Base-by-base conservation (phyloP, 2,329 filamentous ascomycete genomes). In the Bisporella sp. region DNA sequence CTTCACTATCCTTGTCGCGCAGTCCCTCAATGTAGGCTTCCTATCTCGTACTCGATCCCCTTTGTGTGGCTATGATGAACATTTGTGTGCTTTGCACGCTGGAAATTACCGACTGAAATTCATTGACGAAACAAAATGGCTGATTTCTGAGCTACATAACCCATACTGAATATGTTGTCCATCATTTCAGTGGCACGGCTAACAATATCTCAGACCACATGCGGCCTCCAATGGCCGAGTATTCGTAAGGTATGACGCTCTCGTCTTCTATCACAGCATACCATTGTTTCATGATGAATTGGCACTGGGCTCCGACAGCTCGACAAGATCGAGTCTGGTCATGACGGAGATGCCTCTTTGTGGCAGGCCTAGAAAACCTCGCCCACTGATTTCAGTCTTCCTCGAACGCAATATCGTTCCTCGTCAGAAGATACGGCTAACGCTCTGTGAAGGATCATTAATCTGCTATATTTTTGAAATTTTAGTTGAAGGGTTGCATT, bases 311-410 rank as follows among this genome's bases (percentile, higher is more conserved):
- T 92, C 90, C 85, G 89, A 95, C 71, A 74, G 72, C 71, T 75
- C 69, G 39, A 51, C 46, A 51, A 51, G 62, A 65, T 68, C 44
- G 54, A 49, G 55, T 41, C 61, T 62, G 59, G 55, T 74, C 82
- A 82, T 89, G 89, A 90, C 76, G 87, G 90, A 82, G 81, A 86
- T 81, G 89, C 89, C 88, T 66, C 73, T 79, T 87, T 88, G 89
- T 72, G 89, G 88, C 89, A 95, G 89, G 90, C 90, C 89, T 96
- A 95, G 89, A 95, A 96, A 96, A 95, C 91, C 90, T 95, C 83
- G 89, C 88, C 90, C 87, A 92, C 90, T 95, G 90, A 95, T 73
- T 66, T 55, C 60, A 61, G 56, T 58, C 50, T 48, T 49, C 35
- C 21, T 21, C 21, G 21, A 21, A 21, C 21, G 21, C 21, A 21